These are phyloP conservation scores for Trichoderma sp. DNA, from an alignment of 2,329 filamentous ascomycete genomes.

Conservation along the genomic window DNA sequence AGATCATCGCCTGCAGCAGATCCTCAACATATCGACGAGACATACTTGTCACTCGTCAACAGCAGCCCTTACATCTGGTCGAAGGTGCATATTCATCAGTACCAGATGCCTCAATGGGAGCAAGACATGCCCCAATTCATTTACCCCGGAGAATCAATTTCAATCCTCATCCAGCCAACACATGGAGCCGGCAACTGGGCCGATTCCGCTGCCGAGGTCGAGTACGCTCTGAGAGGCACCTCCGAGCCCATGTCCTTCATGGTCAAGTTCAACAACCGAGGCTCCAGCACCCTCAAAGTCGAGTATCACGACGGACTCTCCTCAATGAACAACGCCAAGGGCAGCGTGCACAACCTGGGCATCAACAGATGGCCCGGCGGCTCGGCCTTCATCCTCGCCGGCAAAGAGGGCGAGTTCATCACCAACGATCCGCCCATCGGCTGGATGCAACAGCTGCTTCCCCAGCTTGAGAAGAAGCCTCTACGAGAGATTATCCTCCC, in stretches of 20 bases:
- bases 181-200: not conserved
- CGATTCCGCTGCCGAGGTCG: slow-evolving; percentile 38
- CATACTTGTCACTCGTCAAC: slow-evolving; percentile 38
- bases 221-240: slow-evolving; percentile 38
- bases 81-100: slow-evolving; percentile 30
- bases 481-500: slow-evolving; percentile 40
- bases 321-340: slow-evolving; percentile 31
- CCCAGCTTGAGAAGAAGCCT: slow-evolving; percentile 34
- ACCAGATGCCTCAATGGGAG: slow-evolving; percentile 33
- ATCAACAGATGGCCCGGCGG: slow-evolving; percentile 30
- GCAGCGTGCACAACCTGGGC: slow-evolving; percentile 30
- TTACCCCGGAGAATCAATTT: slow-evolving; percentile 34
- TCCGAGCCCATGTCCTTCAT: slow-evolving; percentile 36
- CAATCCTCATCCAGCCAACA: slow-evolving; percentile 11
- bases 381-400: slow-evolving; percentile 38
- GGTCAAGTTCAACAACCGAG: slow-evolving; percentile 32
- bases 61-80: slow-evolving; percentile 41
- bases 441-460: slow-evolving; percentile 40
- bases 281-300: slow-evolving; percentile 27
- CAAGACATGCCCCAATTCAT: slow-evolving; percentile 35
- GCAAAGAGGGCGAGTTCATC: slow-evolving; percentile 39
- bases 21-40: slow-evolving; percentile 21
- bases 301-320: slow-evolving; percentile 34
- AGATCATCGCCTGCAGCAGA: too few relatives aligned
- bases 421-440: slow-evolving; percentile 33